Conservation (phyloP, 2,329 filamentous ascomycete genomes). For the Aspergillus alliaceus region DNA sequence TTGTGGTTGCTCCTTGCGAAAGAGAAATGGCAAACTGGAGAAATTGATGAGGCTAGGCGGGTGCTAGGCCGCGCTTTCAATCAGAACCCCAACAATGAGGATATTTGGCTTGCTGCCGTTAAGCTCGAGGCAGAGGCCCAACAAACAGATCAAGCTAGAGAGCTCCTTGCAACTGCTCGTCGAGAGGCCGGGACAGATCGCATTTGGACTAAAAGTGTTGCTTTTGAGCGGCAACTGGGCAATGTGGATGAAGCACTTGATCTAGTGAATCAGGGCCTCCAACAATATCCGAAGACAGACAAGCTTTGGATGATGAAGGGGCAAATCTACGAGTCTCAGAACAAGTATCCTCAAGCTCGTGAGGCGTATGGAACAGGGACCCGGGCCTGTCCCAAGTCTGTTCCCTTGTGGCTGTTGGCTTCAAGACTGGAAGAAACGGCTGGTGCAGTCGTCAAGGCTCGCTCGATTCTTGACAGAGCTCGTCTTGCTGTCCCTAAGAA, state of each 20-base stretch:
- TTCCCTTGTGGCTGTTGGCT: constrained; percentile 87
- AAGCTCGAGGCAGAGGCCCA: constrained; percentile 92
- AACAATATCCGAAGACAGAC: constrained; percentile 78
- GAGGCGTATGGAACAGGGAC: constrained; percentile 89
- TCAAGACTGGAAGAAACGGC: constrained; percentile 82
- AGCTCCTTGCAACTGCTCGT: constrained; percentile 78
- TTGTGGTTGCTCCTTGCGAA: constrained; percentile 95
- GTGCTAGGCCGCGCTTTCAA: constrained; percentile 90
- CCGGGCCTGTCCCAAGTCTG: constrained; percentile 78
- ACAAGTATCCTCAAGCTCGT: constrained; percentile 77
- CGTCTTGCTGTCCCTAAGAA: constrained; percentile 84
- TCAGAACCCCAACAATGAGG: constrained; percentile 93
- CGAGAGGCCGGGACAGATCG: constrained; percentile 90
- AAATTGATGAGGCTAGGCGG: constrained; percentile 80
- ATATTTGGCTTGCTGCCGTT: constrained; percentile 95
- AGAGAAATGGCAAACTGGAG: constrained; percentile 87
- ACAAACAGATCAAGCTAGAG: constrained; percentile 76
- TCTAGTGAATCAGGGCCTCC: constrained; percentile 80
- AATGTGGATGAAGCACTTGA: constrained; percentile 80
- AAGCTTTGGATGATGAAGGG: constrained; percentile 99
- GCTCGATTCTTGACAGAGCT: constrained; percentile 88
- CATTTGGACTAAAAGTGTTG: constrained; percentile 95
- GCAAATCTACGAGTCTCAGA: constrained; percentile 87
- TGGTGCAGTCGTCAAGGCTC: constrained; percentile 84
- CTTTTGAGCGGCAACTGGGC: constrained; percentile 83